phyloP scores from a whole-genome alignment of 2,329 filamentous ascomycete genomes.

The Rhinocladiella similis region DNA sequence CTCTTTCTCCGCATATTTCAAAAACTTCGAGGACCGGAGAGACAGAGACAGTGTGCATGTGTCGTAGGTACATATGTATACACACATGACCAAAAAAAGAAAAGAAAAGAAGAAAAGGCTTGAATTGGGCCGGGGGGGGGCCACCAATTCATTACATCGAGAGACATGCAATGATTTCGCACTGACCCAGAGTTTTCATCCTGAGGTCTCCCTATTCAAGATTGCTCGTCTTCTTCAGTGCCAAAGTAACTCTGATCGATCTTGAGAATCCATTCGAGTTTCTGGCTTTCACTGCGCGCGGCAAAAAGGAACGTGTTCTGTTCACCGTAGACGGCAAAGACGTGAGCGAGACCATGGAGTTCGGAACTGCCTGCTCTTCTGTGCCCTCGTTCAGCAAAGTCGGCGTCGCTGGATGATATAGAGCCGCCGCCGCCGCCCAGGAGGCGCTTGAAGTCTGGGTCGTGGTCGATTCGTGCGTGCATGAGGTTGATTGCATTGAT shows the following conservation, averaged over 20 bases:
- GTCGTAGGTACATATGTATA: no score
- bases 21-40: no score
- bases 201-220: no score
- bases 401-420: conserved; percentile 4
- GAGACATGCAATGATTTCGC: no score
- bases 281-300: conserved; percentile 82
- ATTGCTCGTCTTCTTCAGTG: conserved; percentile 12
- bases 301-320: conserved; percentile 96
- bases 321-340: conserved; percentile 92
- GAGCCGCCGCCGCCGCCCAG: conserved; percentile 55
- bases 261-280: conserved; percentile 94
- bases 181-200: no score
- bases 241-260: conserved; percentile 78
- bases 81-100: no score
- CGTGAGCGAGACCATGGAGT: conserved; percentile 59
- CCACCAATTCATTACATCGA: no score
- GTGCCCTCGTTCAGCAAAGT: conserved; percentile 31
- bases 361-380: conserved; percentile 28
- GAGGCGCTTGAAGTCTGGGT: conserved; percentile 80
- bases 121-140: no score
- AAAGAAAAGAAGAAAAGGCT: no score
- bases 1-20: no score
- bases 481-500: conserved; percentile 84
- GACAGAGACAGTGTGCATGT: no score
- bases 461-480: conserved; percentile 88